These are phyloP conservation scores for Elongisporangium undulatum DNA, from an alignment of 352 stramenopile species.

Conservation along the genomic window DNA sequence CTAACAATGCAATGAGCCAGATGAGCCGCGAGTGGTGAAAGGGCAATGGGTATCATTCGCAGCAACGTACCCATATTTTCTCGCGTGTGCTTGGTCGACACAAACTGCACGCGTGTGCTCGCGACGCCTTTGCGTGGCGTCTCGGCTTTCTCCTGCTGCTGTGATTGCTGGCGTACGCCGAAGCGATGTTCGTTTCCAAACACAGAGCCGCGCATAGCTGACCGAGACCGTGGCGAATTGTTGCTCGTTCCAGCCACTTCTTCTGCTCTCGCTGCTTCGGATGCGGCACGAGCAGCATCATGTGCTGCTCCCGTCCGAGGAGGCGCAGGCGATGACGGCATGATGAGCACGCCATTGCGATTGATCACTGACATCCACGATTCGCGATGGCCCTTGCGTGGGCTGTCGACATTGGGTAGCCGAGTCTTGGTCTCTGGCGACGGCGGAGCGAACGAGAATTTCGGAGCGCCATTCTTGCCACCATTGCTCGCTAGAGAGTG, in stretches of 20 bases:
- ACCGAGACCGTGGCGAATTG: background rate
- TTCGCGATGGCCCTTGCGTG: conserved; percentile 56
- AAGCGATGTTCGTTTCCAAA: conserved; percentile 81
- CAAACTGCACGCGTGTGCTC: conserved; percentile 67
- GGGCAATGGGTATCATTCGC: background rate
- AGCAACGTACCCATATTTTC: conserved; percentile 63
- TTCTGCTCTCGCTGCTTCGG: conserved; percentile 8
- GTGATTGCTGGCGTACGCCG: conserved; percentile 34
- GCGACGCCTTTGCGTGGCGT: conserved; percentile 19
- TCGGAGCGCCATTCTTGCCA: conserved; percentile 40
- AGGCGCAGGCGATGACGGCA: conserved; percentile 39
- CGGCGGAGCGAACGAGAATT: conserved; percentile 63
- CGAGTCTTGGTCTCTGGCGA: conserved; percentile 47
- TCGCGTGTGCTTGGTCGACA: conserved; percentile 67
- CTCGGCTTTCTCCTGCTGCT: conserved; percentile 15
- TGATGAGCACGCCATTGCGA: conserved; percentile 73
- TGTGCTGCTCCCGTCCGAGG: background rate
- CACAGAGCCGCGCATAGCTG: conserved; percentile 24
- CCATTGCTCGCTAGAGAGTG: conserved; percentile 45
- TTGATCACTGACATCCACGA: conserved; percentile 84
- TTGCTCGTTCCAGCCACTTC: conserved; percentile 4
- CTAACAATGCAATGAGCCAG: conserved; percentile 1
- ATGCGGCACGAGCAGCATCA: conserved; percentile 7
- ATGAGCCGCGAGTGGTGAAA: background rate
- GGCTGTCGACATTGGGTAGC: conserved; percentile 45